Evolutionary conservation across 345 rosid genomes (phyloP), one percentile per base, ranked within the genome.

Genomic region (Anacardium occidentale): DNA sequence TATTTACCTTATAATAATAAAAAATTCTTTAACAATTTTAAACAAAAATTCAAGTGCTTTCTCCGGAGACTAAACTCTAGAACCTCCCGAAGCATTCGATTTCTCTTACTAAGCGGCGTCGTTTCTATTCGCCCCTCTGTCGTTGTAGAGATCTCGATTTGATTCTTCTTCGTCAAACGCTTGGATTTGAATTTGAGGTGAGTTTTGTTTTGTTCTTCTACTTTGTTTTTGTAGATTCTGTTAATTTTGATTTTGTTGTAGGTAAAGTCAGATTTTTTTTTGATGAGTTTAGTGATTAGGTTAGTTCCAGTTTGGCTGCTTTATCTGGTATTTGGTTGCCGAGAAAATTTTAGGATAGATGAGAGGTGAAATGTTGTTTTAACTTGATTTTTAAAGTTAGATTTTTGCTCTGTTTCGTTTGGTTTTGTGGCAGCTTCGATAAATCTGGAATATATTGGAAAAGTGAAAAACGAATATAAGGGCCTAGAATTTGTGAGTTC

Each of bases 31-130:
- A 64, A 68, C 64, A 50, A 9, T 56, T 63, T 45, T 37, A 0
- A 18, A 53, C 47, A 21, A 64, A 75, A 77, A 34, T 45, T 57
- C 51, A 68, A 75, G 75, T 69, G 65, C 74, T 63, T 52, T 68
- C 62, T 54, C 71, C 68, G 61, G 63, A 52, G 77, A 76, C 54
- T 69, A 32, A 64, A 60, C 81, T 82, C 83, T 75, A 79, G 93
- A 85, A 80, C 74, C 74, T 86, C 71, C 82, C 53, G 76, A 75
- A 67, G 70, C 54, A 42, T 53, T 68, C 59, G 67, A 50, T 32
- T 47, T 60, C 7, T 24, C 52, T 47, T 75, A 68, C 58, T 61
- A 45, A 45, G 76, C 17, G 58, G 50, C 55, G 62, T 69, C 7
- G 47, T 52, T 56, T 61, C 25, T 62, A 24, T 44, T 22, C 34